Percentiles rank a stretch among this genome's conserved stretches.
Evolutionary conservation across 352 stramenopile species (phyloP).

Genomic region (Saprolegnia diclina): DNA sequence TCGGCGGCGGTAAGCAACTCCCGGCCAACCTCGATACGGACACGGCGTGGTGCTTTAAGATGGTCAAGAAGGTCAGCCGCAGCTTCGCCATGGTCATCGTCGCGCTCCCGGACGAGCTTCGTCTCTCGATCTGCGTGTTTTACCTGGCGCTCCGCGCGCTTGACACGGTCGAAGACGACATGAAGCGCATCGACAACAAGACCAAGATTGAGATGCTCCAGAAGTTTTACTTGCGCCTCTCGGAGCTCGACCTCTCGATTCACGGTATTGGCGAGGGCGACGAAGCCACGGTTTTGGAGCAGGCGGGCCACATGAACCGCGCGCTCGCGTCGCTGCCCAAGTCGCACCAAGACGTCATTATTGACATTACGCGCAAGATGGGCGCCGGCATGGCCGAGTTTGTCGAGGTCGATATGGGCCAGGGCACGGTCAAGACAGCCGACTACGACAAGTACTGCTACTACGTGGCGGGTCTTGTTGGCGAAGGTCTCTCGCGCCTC

Average conservation of each 20-base stretch:
- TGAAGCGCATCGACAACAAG: conserved; percentile 57
- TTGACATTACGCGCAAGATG: conserved; percentile 86
- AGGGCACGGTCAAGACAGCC: conserved; percentile 71
- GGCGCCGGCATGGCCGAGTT: conserved; percentile 89
- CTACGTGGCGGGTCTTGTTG: conserved; percentile 88
- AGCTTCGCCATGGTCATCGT: conserved; percentile 88
- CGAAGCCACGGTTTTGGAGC: conserved; percentile 29
- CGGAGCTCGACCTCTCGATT: conserved; percentile 24
- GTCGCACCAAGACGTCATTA: conserved; percentile 57
- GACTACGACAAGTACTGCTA: conserved; percentile 92
- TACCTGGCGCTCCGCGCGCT: conserved; percentile 87
- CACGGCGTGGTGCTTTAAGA: conserved; percentile 68
- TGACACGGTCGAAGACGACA: conserved; percentile 92
- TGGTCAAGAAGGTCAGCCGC: conserved; percentile 76
- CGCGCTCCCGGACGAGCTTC: conserved; percentile 63
- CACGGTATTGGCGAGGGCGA: conserved; percentile 22
- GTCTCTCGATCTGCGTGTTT: conserved; percentile 87
- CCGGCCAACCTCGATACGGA: conserved; percentile 49
- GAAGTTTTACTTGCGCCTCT: conserved; percentile 20
- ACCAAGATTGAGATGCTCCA: conserved; percentile 28
- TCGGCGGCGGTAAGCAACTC: conserved; percentile 31
- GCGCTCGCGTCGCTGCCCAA: conserved; percentile 21
- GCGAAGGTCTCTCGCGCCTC: conserved; percentile 83
- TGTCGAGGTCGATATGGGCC: conserved; percentile 82
- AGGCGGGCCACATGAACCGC: conserved; percentile 25